Evolutionary conservation across 2,329 filamentous ascomycete species (phyloP), one percentile per base, ranked within the genome.

Genomic region (Drechslerella coelobrocha): DNA sequence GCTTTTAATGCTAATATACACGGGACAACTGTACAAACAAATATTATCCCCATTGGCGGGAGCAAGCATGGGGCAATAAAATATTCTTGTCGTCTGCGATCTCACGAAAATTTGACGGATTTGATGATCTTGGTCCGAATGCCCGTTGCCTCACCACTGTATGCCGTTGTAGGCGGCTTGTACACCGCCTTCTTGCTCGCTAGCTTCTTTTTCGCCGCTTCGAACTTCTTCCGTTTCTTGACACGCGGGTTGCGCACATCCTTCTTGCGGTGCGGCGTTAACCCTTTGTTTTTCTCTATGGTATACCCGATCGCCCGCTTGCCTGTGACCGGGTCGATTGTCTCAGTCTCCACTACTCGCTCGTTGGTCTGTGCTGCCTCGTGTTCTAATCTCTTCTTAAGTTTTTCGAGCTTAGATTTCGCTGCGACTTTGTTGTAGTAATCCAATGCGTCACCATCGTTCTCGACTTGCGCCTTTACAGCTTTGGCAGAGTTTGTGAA

Each of bases 121-220:
- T 71, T 71, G 59, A 71, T 55, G 24, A 71, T 14, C 48, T 63
- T 71, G n/a, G 66, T 71, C 39, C 66, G 47, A 54, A 71, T 71
- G 57, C 66, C 66, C 0, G 66, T 71, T 21, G 66, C 48, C 51
- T 71, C 66, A n/a, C 66, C 66, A n/a, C 59, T 63, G 31, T 71
- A 71, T 9, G 53, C 59, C 14, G 50, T 37, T 10, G 66, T 63
- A 9, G 66, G 59, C 39, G 66, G 91, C 80, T 92, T 91, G 82
- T 92, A 97, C 12, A 91, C 83, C 7, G 90, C 85, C 82, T 89
- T 91, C 82, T 92, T 90, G 78, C 89, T 93, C 76, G 86, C 87
- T 77, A 97, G 81, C 84, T 97, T 97, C 90, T 97, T 97, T 85
- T 93, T 89, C 85, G 96, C 97, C 79, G 92, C 89, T 78, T 95